Conservation (phyloP, 2,329 filamentous ascomycete species). For the Clonostachys solani region DNA sequence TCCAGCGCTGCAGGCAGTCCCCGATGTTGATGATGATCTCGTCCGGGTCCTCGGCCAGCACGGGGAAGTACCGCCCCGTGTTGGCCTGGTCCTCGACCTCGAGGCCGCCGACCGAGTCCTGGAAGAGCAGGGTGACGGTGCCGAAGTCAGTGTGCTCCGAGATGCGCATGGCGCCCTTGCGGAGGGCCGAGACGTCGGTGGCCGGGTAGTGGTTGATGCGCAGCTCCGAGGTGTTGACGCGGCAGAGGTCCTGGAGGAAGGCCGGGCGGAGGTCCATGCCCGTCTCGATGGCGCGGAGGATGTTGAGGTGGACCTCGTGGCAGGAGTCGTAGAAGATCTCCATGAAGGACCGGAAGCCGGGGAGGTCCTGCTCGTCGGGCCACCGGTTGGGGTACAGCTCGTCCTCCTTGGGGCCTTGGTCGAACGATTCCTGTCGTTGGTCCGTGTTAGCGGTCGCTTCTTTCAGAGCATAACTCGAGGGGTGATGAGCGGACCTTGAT, state of each 20-base stretch:
- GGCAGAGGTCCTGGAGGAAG: conserved; percentile 1
- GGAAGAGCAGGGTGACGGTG: conserved; percentile 20
- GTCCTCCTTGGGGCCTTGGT: not conserved
- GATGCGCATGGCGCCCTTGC: conserved; percentile 16
- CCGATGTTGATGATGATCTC: conserved; percentile 32
- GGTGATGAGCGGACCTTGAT: conserved; percentile 10
- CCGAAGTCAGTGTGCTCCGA: conserved; percentile 25
- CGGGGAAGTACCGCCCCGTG: conserved; percentile 13
- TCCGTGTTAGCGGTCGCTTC: not conserved
- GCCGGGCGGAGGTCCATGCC: not conserved
- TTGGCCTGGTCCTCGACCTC: conserved; percentile 18
- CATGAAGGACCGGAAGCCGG: not conserved
- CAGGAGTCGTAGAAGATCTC: conserved; percentile 1
- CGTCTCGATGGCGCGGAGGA: conserved; percentile 1
- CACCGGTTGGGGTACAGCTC: conserved; percentile 1
- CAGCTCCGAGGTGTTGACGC: conserved; percentile 1
- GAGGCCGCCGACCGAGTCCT: conserved; percentile 14
- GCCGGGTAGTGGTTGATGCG: conserved; percentile 1
- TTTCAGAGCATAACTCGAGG: not conserved
- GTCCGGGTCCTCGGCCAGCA: conserved; percentile 11
- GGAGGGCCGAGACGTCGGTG: conserved; percentile 13
- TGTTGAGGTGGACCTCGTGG: not conserved
- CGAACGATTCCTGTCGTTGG: not conserved
- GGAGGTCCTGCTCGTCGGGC: not conserved
- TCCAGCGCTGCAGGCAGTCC: conserved; percentile 30